These are phyloP conservation scores for Trichaptum fuscoviolaceum DNA, from an alignment of 768 basidiomycete species.

Conservation along the genomic window DNA sequence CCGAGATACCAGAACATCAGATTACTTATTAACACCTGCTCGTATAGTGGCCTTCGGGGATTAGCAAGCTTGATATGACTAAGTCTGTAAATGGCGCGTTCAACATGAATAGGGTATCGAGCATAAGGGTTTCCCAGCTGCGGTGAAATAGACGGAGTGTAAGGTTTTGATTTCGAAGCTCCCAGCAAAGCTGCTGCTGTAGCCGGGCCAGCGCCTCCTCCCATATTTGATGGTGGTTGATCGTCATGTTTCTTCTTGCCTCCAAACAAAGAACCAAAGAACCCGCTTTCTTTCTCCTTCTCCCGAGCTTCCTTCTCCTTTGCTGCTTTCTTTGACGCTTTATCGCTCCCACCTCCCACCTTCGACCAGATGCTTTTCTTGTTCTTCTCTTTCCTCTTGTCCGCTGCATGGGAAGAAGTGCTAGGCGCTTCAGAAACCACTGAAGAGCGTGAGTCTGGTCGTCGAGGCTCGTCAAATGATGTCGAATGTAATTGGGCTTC, in stretches of 20 bases:
- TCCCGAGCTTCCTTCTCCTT: slow-evolving; percentile 37
- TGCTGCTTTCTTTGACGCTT: slow-evolving; percentile 52
- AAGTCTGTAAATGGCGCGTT: slow-evolving; percentile 93
- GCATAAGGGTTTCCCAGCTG: slow-evolving; percentile 46
- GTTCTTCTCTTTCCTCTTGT: slow-evolving; percentile 57
- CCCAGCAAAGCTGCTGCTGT: slow-evolving; percentile 85
- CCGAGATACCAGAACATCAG: slow-evolving; percentile 99
- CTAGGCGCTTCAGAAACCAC: slow-evolving; percentile 14
- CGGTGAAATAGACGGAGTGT: slow-evolving; percentile 59
- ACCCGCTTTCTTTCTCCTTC: slow-evolving; percentile 66
- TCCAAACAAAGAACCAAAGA: slow-evolving; percentile 90
- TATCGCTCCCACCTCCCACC: slow-evolving; percentile 53
- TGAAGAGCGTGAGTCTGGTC: slow-evolving; percentile 1
- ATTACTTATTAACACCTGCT: slow-evolving; percentile 91
- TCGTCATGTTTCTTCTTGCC: slow-evolving; percentile 86
- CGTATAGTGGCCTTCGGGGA: slow-evolving; percentile 91
- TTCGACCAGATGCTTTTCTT: slow-evolving; percentile 64
- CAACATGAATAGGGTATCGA: slow-evolving; percentile 97
- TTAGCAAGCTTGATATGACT: slow-evolving; percentile 99
- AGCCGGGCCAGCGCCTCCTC: slow-evolving; percentile 63
- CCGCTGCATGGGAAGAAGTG: slow-evolving; percentile 29
- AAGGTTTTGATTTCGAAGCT: slow-evolving; percentile 70
- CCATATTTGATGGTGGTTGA: slow-evolving; percentile 28
- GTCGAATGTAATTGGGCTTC: slow-evolving; percentile 15
- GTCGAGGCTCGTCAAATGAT: slow-evolving; percentile 3